Evolutionary conservation across 805 yeast genomes (phyloP).

Genomic region (Teunomyces pallodes): DNA sequence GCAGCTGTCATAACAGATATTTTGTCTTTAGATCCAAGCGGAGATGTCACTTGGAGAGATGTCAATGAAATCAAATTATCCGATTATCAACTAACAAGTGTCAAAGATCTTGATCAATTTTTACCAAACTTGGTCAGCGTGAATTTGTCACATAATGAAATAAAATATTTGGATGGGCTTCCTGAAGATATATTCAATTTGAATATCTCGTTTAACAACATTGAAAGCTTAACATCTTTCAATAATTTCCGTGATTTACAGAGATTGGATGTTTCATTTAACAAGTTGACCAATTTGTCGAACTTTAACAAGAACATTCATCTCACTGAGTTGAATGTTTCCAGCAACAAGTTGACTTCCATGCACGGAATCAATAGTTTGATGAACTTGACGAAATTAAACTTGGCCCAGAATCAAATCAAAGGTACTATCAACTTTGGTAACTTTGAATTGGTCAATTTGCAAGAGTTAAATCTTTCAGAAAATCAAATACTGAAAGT

Average conservation of each 20-base stretch:
- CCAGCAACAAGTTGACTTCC: constrained; percentile 33
- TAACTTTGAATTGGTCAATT: constrained; percentile 29
- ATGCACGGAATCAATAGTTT: constrained; percentile 38
- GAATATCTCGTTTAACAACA: constrained; percentile 35
- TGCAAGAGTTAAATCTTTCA: constrained; percentile 45
- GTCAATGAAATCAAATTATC: constrained; percentile 37
- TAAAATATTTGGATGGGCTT: constrained; percentile 45
- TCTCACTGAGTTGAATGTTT: constrained; percentile 38
- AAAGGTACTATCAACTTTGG: constrained; percentile 38
- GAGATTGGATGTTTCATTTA: constrained; percentile 37
- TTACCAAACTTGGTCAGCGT: constrained; percentile 42
- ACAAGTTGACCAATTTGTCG: constrained; percentile 34
- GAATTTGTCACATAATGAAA: constrained; percentile 41
- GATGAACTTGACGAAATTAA: constrained; percentile 38
- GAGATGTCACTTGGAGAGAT: constrained; percentile 42
- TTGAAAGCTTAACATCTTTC: constrained; percentile 43
- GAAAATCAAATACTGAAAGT: constrained; percentile 39
- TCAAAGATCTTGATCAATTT: constrained; percentile 43
- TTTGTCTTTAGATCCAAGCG: constrained; percentile 32
- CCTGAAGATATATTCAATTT: constrained; percentile 39
- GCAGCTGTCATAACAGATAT: constrained; percentile 46
- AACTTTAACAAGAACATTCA: constrained; percentile 39
- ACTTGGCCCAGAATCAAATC: constrained; percentile 42
- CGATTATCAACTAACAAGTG: constrained; percentile 32
- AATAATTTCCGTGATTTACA: constrained; percentile 40